Percentiles rank a stretch among this genome's conserved stretches.
These are phyloP conservation scores for Polygonum aviculare DNA, from an alignment of 148 eudicot species.

Conservation along the genomic window DNA sequence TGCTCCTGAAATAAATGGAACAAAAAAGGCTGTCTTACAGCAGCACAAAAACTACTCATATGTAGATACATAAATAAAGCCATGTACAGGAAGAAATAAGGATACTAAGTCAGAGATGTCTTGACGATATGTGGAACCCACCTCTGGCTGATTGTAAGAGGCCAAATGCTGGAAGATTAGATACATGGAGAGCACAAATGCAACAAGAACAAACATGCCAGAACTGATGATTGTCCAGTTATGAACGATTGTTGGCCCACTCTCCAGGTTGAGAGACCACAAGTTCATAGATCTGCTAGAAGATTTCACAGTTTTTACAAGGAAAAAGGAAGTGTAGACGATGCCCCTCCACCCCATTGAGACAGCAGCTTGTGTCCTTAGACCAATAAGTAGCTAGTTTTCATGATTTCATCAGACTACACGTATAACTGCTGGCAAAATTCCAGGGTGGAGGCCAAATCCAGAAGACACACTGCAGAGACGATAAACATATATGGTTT, in stretches of 20 bases:
- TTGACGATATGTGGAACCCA: constrained; percentile 11
- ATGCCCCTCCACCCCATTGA: constrained; percentile 5
- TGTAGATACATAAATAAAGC: background rate
- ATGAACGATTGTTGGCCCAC: constrained; percentile 44
- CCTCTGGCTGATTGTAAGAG: constrained; percentile 96
- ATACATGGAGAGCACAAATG: constrained; percentile 71
- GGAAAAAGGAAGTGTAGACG: constrained; percentile 28
- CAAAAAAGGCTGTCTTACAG: background rate
- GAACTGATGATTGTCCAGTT: constrained; percentile 70
- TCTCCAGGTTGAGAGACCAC: constrained; percentile 36
- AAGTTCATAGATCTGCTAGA: constrained; percentile 34
- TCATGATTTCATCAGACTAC: background rate
- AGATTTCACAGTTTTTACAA: constrained; percentile 42
- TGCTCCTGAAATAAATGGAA: constrained; percentile 64
- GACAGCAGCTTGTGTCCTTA: background rate
- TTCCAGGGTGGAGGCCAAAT: background rate
- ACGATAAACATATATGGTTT: background rate
- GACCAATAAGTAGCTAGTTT: background rate
- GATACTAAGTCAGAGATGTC: background rate
- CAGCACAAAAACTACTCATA: background rate
- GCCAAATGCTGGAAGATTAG: constrained; percentile 88
- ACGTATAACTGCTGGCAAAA: background rate
- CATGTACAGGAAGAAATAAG: background rate
- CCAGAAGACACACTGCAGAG: background rate
- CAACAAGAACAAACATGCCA: constrained; percentile 64